phyloP scores from a whole-genome alignment of 2,329 filamentous ascomycete species.

The Ophiocordyceps camponoti-rufipedis region DNA sequence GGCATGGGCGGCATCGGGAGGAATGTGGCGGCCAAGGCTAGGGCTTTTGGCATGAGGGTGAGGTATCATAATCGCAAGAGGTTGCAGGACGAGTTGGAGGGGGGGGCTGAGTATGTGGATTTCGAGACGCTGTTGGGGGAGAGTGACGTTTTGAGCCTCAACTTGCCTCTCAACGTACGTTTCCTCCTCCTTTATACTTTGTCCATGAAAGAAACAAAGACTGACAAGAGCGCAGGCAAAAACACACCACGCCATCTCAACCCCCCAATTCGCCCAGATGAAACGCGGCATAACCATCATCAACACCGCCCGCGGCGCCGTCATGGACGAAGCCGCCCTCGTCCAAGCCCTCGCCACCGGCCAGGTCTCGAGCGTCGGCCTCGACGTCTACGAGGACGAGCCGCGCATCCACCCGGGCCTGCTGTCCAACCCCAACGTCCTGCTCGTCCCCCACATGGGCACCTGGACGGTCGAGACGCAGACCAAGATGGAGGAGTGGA shows the following conservation, averaged over 20 bases:
- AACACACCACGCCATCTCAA: constrained; percentile 50
- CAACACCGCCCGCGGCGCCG: constrained; percentile 37
- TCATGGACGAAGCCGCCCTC: constrained; percentile 37
- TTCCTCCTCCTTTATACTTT: no score
- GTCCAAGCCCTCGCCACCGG: constrained; percentile 32
- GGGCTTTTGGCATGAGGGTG: constrained; percentile 36
- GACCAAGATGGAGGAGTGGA: constrained; percentile 56
- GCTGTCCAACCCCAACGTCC: constrained; percentile 36
- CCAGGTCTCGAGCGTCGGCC: constrained; percentile 32
- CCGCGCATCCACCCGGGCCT: constrained; percentile 43
- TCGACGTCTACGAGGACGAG: constrained; percentile 40
- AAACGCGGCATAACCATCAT: constrained; percentile 37
- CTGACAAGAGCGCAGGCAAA: constrained; percentile 19
- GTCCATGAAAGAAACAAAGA: no score
- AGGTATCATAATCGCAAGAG: constrained; percentile 36
- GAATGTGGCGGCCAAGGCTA: constrained; percentile 26
- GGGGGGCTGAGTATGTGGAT: constrained; percentile 19
- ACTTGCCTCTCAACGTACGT: constrained; percentile 49
- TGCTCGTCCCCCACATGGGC: constrained; percentile 50
- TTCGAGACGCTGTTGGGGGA: constrained; percentile 34
- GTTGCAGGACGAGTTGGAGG: constrained; percentile 20
- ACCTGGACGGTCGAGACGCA: constrained; percentile 39
- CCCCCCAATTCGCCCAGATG: constrained; percentile 29
- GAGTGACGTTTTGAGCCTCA: constrained; percentile 35
- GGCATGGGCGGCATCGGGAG: constrained; percentile 43